A percentile compares a stretch with the other conserved stretches of the same genome.
These are phyloP conservation scores for Penicillium odoratum DNA, from an alignment of 495 filamentous ascomycete species.

Conservation along the genomic window DNA sequence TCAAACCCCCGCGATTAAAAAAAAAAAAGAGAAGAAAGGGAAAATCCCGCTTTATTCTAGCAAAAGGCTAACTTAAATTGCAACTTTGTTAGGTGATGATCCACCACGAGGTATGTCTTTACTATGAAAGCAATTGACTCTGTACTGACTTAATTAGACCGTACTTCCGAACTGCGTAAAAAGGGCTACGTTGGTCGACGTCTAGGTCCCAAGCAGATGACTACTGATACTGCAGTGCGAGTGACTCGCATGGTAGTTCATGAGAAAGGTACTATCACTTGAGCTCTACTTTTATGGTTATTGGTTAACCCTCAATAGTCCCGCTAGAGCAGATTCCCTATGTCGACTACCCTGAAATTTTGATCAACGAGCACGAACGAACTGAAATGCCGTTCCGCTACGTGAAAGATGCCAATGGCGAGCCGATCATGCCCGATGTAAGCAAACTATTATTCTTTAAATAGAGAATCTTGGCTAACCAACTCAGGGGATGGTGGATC, in stretches of 20 bases:
- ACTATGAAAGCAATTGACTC: no score
- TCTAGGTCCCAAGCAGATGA: conserved; percentile 95
- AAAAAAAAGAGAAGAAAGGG: not conserved
- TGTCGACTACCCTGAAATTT: conserved; percentile 82
- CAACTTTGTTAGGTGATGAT: conserved; percentile 69
- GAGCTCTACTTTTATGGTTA: not conserved
- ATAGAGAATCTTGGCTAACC: conserved; percentile 5
- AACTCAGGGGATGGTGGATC: conserved; percentile 81
- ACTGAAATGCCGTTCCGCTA: conserved; percentile 98
- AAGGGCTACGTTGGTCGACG: conserved; percentile 89
- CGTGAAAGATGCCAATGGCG: conserved; percentile 69
- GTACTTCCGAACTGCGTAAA: conserved; percentile 87
- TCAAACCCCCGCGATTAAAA: not conserved
- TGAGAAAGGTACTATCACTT: conserved; percentile 59
- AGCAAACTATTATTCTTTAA: conserved; percentile 19
- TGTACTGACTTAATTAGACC: conserved; percentile 54
- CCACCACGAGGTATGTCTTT: conserved; percentile 78
- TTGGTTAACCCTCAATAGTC: conserved; percentile 45
- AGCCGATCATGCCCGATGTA: conserved; percentile 89
- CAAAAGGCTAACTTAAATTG: conserved; percentile 6
- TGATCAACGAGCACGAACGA: conserved; percentile 86
- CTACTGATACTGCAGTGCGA: conserved; percentile 93
- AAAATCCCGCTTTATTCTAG: not conserved
- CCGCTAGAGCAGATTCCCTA: conserved; percentile 75
- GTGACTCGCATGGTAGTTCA: conserved; percentile 89